Base-by-base conservation (phyloP, 768 basidiomycete species). In the Boletus pseudopeckii region DNA sequence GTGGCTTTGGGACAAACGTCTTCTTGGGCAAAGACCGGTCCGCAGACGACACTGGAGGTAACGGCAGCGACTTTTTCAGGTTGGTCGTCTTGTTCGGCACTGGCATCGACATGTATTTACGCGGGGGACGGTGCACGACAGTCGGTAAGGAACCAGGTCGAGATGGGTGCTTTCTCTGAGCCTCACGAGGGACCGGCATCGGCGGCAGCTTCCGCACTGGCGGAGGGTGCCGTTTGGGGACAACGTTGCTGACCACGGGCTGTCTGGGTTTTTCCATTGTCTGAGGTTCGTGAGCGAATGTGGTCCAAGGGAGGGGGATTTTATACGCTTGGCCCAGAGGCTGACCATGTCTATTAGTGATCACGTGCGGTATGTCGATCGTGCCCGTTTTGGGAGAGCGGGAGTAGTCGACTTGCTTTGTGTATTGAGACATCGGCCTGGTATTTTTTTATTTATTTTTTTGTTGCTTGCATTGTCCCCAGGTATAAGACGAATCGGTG, bases 401-500 rank as follows among this genome's bases (percentile, higher is more conserved):
- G 34, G 14, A 24, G n/a, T 3, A 20, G 10, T 33, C 17, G 43
- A 38, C 11, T 33, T 64, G 48, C 61, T 49, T 64, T 64, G 52
- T 62, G 45, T 5, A 9, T 20, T 53, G 57, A 63, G 57, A 62
- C 61, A 48, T 45, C n/a, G 48, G n/a, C n/a, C n/a, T n/a, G n/a
- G n/a, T n/a, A n/a, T n/a, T 18, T 48, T 49, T 30, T 50, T 53
- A 3, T 48, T 7, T 39, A 11, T 49, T 24, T 50, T 2, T 53
- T 2, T 48, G 3, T 39, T 52, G n/a, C 32, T n/a, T 26, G 17
- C n/a, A 32, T 32, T 44, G 54, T 56, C 55, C 50, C 61, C 56
- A 15, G 51, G 57, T 22, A 39, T 38, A 48, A 22, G 14, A 44
- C n/a, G 30, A 14, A 15, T 34, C 37, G 26, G 26, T 11, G 43